phyloP scores from a whole-genome alignment of 2,329 filamentous ascomycete species.

The Colletotrichum euphorbiae region DNA sequence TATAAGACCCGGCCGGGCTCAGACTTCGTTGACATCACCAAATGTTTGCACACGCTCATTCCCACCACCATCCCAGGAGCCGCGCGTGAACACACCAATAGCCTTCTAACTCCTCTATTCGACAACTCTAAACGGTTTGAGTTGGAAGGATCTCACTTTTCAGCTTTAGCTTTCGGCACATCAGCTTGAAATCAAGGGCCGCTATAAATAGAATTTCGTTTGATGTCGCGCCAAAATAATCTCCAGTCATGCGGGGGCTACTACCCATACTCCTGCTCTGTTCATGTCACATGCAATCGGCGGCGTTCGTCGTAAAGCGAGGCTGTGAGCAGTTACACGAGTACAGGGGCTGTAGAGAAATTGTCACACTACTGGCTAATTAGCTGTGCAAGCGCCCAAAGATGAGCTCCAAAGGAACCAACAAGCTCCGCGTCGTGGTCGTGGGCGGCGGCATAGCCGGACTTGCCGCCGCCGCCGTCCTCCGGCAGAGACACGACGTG shows the following conservation, averaged over 20 bases:
- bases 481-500: conserved; percentile 30
- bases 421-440: conserved; percentile 25
- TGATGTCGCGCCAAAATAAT: conserved; percentile 19
- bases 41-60: not conserved
- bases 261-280: not conserved
- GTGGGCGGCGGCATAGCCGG: conserved; percentile 34
- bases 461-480: conserved; percentile 29
- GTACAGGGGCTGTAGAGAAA: not conserved
- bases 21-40: conserved; percentile 3
- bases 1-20: not conserved
- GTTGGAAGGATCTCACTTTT: not conserved
- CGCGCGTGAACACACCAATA: not conserved
- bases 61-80: not conserved
- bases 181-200: not conserved
- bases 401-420: conserved; percentile 3
- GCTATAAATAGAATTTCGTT: conserved; percentile 33
- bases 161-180: not conserved
- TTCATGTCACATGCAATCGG: too few species aligned
- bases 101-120: not conserved
- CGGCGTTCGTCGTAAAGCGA: not conserved
- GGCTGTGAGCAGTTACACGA: too few species aligned
- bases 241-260: not conserved
- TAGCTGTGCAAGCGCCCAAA: not conserved
- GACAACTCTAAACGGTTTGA: not conserved
- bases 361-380: not conserved